A percentile compares a stretch with the other conserved stretches of the same genome.
These are phyloP conservation scores for Aspergillus nomiae DNA, from an alignment of 2,329 filamentous ascomycete genomes.

Conservation along the genomic window DNA sequence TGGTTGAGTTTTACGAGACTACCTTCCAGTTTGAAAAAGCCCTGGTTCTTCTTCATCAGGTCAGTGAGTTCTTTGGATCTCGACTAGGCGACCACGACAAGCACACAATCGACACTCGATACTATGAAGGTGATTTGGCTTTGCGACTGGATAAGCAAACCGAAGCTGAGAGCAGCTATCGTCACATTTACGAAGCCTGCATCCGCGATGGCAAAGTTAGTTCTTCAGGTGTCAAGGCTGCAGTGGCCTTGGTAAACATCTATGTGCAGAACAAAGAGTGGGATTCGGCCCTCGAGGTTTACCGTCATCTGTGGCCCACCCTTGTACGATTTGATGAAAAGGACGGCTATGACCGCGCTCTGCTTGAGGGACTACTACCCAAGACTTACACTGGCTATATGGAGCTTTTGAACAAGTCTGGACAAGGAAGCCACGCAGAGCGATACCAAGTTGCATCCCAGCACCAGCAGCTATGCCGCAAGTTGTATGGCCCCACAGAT, in stretches of 20 bases:
- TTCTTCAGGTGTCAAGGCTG: constrained; percentile 49
- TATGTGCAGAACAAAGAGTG: constrained; percentile 50
- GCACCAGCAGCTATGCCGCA: constrained; percentile 51
- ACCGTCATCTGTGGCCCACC: constrained; percentile 51
- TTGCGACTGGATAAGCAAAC: constrained; percentile 42
- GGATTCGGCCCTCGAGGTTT: constrained; percentile 50
- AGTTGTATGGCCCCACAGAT: constrained; percentile 38
- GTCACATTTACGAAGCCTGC: constrained; percentile 46
- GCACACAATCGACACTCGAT: constrained; percentile 50
- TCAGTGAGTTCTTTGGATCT: constrained; percentile 35
- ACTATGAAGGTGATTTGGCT: constrained; percentile 50
- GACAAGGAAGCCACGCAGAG: constrained; percentile 44
- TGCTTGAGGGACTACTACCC: constrained; percentile 45
- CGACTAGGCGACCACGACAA: constrained; percentile 42
- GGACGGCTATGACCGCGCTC: constrained; percentile 37
- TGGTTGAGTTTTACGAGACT: constrained; percentile 40
- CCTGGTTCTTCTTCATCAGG: constrained; percentile 30
- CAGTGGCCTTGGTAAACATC: constrained; percentile 46
- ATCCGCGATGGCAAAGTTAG: constrained; percentile 32
- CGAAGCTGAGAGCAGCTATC: constrained; percentile 45
- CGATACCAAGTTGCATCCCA: constrained; percentile 51
- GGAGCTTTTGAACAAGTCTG: constrained; percentile 49
- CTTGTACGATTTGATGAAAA: constrained; percentile 46
- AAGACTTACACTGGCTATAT: constrained; percentile 53
- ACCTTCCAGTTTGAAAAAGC: constrained; percentile 40